A percentile compares a stretch with the other conserved stretches of the same genome.
These are phyloP conservation scores for Pichia manshurica DNA, from an alignment of 805 yeast genomes.

Conservation along the genomic window DNA sequence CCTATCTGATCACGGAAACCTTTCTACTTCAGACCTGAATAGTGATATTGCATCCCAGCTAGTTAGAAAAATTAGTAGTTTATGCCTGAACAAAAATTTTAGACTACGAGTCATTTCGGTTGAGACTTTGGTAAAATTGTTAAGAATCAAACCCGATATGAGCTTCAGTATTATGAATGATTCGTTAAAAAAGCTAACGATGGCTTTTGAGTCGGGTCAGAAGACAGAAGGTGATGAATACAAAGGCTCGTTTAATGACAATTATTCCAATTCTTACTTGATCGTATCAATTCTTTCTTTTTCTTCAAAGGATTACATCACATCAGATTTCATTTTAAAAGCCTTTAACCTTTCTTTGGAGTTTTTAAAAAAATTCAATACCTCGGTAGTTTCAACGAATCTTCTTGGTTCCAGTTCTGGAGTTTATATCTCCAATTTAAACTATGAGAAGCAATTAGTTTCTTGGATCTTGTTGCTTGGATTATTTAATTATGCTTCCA, in stretches of 20 bases:
- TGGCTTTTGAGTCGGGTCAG: conserved; percentile 25
- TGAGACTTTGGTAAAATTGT: conserved; percentile 30
- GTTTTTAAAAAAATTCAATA: conserved; percentile 31
- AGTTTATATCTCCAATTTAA: conserved; percentile 24
- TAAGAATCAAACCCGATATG: conserved; percentile 32
- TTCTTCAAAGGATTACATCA: conserved; percentile 26
- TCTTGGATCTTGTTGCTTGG: conserved; percentile 66
- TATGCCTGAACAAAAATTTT: conserved; percentile 35
- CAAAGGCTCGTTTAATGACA: conserved; percentile 23
- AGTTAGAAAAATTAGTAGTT: conserved; percentile 30
- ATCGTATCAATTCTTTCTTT: conserved; percentile 29
- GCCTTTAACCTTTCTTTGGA: conserved; percentile 27
- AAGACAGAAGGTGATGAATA: conserved; percentile 24
- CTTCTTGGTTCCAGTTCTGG: conserved; percentile 28
- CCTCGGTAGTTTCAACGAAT: conserved; percentile 31
- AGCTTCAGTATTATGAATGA: conserved; percentile 29
- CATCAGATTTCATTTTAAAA: conserved; percentile 29
- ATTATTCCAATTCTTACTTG: conserved; percentile 29
- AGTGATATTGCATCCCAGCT: conserved; percentile 28
- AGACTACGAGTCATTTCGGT: conserved; percentile 38
- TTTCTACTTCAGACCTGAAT: conserved; percentile 16
- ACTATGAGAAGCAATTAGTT: conserved; percentile 35
- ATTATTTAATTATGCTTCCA: conserved; percentile 45
- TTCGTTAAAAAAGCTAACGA: conserved; percentile 31
- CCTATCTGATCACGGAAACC: conserved; percentile 26